Evolutionary conservation across 139 green algal species (phyloP).

Genomic region (Chloropicon primus): DNA sequence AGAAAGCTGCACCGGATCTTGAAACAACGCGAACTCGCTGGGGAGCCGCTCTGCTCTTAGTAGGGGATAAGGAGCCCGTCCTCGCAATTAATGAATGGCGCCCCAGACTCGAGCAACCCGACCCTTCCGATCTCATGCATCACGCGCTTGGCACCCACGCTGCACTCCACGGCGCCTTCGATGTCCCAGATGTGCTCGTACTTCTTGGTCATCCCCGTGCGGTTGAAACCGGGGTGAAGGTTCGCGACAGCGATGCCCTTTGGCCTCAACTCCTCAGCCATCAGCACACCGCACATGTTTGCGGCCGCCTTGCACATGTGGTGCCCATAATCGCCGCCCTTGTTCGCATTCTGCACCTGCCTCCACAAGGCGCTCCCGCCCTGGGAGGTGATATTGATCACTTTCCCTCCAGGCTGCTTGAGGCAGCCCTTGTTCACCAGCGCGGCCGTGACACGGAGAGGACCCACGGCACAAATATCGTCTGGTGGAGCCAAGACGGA

Average conservation of each 20-base stretch:
- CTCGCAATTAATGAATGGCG: slow-evolving; percentile 28
- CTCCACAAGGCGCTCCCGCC: slow-evolving; percentile 14
- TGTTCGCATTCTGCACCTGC: slow-evolving; percentile 15
- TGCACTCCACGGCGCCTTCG: slow-evolving; percentile 19
- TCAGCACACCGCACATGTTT: slow-evolving; percentile 21
- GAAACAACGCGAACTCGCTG: too few relatives aligned
- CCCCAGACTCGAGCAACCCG: neutral
- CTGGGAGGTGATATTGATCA: slow-evolving; percentile 22
- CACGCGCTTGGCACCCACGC: slow-evolving; percentile 19
- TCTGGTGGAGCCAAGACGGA: too few relatives aligned
- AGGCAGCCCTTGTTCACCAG: slow-evolving; percentile 3
- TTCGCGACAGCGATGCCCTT: slow-evolving; percentile 15
- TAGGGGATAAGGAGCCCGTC: slow-evolving; percentile 23
- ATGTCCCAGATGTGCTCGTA: slow-evolving; percentile 25
- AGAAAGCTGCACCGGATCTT: too few relatives aligned
- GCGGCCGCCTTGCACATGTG: slow-evolving; percentile 27
- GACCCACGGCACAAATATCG: slow-evolving; percentile 18
- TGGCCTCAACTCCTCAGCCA: slow-evolving; percentile 19
- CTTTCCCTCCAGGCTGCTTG: slow-evolving; percentile 8
- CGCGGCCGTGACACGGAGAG: slow-evolving; percentile 1
- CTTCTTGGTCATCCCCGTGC: slow-evolving; percentile 24
- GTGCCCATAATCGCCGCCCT: slow-evolving; percentile 20
- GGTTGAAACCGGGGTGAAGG: slow-evolving; percentile 24
- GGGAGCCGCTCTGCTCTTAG: neutral
- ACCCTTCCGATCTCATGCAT: slow-evolving; percentile 18